These are phyloP conservation scores for Starmerella geochares DNA, from an alignment of 805 yeast species.

Conservation along the genomic window DNA sequence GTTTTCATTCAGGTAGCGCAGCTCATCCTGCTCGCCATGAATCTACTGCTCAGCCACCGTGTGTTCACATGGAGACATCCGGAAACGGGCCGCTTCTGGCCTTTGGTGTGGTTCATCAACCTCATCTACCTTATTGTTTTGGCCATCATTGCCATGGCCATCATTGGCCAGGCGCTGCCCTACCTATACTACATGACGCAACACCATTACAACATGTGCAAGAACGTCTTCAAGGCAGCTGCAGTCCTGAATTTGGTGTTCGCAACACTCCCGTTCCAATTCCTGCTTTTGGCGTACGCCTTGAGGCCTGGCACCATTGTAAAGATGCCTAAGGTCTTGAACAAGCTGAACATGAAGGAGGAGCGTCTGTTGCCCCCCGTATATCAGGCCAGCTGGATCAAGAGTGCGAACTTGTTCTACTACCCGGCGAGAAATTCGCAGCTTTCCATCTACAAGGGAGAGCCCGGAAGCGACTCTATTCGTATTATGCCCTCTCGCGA, in stretches of 20 bases:
- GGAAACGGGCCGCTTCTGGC: slow-evolving; percentile 45
- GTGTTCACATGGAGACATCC: slow-evolving; percentile 72
- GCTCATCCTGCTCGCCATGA: slow-evolving; percentile 48
- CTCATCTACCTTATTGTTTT: slow-evolving; percentile 44
- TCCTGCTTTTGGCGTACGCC: slow-evolving; percentile 44
- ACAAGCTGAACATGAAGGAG: slow-evolving; percentile 26
- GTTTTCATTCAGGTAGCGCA: slow-evolving; percentile 50
- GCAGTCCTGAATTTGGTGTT: slow-evolving; percentile 41
- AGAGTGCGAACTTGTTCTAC: slow-evolving; percentile 48
- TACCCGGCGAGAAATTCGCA: slow-evolving; percentile 47
- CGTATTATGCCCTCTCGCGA: slow-evolving; percentile 54
- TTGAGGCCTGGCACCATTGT: slow-evolving; percentile 45
- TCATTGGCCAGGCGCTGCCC: slow-evolving; percentile 53
- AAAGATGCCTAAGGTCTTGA: slow-evolving; percentile 21
- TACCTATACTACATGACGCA: slow-evolving; percentile 45
- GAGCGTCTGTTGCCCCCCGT: slow-evolving; percentile 32
- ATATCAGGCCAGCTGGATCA: slow-evolving; percentile 69
- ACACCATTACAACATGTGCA: slow-evolving; percentile 41
- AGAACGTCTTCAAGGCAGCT: slow-evolving; percentile 45
- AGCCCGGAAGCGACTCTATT: slow-evolving; percentile 39
- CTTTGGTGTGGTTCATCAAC: slow-evolving; percentile 45
- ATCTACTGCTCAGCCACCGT: slow-evolving; percentile 59
- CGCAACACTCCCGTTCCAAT: slow-evolving; percentile 42
- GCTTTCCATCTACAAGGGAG: slow-evolving; percentile 34
- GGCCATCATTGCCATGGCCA: slow-evolving; percentile 56